Percentiles rank a stretch among this genome's conserved stretches.
Conservation (phyloP, 2,329 filamentous ascomycete genomes). For the Sclerotinia sclerotiorum region DNA sequence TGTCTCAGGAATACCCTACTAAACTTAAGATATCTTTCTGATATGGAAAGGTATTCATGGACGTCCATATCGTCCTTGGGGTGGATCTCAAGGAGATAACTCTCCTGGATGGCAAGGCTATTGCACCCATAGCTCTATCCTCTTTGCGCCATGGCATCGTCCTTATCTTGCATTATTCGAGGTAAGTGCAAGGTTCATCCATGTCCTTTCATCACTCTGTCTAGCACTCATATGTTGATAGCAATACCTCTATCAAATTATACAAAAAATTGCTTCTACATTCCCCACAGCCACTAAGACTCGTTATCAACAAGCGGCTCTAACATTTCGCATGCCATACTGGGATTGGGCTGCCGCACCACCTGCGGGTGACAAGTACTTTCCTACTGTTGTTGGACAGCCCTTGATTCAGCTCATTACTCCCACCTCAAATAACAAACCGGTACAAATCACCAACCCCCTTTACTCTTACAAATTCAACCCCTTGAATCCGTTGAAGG, state of each 20-base stretch:
- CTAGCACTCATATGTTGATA: constrained; percentile 46
- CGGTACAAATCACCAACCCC: constrained; percentile 63
- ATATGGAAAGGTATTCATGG: constrained; percentile 66
- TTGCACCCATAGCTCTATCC: constrained; percentile 71
- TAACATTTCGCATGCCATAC: constrained; percentile 47
- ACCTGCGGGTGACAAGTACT: constrained; percentile 40
- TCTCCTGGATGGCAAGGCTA: constrained; percentile 47
- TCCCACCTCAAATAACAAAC: constrained; percentile 45
- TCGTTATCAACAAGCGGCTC: constrained; percentile 48
- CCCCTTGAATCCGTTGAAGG: constrained; percentile 48
- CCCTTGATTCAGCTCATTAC: constrained; percentile 31
- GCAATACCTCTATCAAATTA: constrained; percentile 47
- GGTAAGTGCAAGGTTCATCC: constrained; percentile 40
- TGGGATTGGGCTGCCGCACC: constrained; percentile 52
- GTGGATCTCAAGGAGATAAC: constrained; percentile 49
- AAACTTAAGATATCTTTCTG: not conserved
- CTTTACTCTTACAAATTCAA: constrained; percentile 61
- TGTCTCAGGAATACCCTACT: constrained; percentile 38
- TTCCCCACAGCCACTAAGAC: constrained; percentile 46
- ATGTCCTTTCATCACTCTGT: not conserved
- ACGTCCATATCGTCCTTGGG: constrained; percentile 63
- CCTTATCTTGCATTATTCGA: constrained; percentile 69
- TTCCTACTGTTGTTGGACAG: constrained; percentile 41
- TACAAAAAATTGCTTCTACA: constrained; percentile 51
- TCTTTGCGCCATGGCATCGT: constrained; percentile 83